Base-by-base conservation (phyloP, 768 basidiomycete genomes). In the Auricularia heimuer region DNA sequence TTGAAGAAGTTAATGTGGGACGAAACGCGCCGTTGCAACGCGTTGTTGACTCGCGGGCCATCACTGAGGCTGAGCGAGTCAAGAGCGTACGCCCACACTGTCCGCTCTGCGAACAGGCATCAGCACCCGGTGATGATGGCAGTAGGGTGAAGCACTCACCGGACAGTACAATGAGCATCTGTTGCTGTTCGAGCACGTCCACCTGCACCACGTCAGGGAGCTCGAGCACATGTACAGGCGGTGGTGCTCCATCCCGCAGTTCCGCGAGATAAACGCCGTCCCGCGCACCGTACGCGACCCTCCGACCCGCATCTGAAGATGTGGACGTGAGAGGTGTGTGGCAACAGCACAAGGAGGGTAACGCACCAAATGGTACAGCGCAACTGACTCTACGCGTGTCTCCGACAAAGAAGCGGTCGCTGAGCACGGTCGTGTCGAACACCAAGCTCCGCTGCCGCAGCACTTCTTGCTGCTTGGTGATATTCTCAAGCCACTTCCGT, bases 1-100 rank as follows among this genome's bases (percentile, higher is more conserved):
- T 98, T 98, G 84, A 99, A 98, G 78, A 98, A 98, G 2, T 93
- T 89, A 0, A 94, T 98, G 74, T 98, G 95, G 0, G 93, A 90
- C 0, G 96, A 92, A 71, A 98, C 94, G 65, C 93, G 85, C 76
- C 95, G 87, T 76, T 94, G 97, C 66, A 97, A 77, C 1, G 94
- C 94, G 2, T 88, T 75, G 89, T 84, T 0, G 96, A 94, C 24
- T 18, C 56, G 18, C 18, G 54, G 56, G 18, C 14, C 21, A 71
- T 99, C 97, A 70, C 85, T 83, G 1, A 89, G 87, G 70, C 97
- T 92, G 51, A 99, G 79, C 4, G 92, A 89, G 29, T 99, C 97
- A 14, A 99, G 80, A 0, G 94, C 94, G 79, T 97, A 98, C 1
- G 96, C 97, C 61, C 96, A 87, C 4, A 98, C 97, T 73, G 93